A percentile compares a stretch with the other conserved stretches of the same genome.
Evolutionary conservation across 1,139 yeast species (phyloP).

Genomic region (Nakaseomyces glabratus): DNA sequence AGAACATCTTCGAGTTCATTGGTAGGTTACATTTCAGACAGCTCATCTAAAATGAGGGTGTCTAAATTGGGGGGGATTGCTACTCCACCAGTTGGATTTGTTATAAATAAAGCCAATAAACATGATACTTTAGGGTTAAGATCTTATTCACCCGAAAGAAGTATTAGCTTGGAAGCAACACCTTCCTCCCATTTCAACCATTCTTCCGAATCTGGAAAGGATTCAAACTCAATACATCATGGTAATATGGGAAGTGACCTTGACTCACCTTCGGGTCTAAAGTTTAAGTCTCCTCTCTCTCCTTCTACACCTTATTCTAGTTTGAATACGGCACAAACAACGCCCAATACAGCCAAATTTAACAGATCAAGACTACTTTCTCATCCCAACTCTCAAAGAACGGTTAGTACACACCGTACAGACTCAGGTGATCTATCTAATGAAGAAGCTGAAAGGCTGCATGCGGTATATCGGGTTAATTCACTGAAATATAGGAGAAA

Average conservation of each 20-base stretch:
- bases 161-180: slow-evolving; percentile 17
- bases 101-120: slow-evolving; percentile 11
- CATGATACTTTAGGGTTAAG: slow-evolving; percentile 24
- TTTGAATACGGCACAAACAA: not conserved
- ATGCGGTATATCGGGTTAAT: slow-evolving; percentile 27
- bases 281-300: slow-evolving; percentile 25
- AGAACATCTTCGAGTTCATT: slow-evolving; percentile 26
- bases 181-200: slow-evolving; percentile 12
- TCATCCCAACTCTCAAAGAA: slow-evolving; percentile 9
- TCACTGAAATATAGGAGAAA: slow-evolving; percentile 26
- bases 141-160: slow-evolving; percentile 25
- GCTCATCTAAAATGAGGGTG: slow-evolving; percentile 5
- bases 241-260: slow-evolving; percentile 17
- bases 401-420: slow-evolving; percentile 12
- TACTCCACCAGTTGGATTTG: slow-evolving; percentile 7
- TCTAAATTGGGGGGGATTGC: slow-evolving; percentile 3
- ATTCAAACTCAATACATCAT: slow-evolving; percentile 8
- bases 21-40: slow-evolving; percentile 33
- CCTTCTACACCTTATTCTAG: slow-evolving; percentile 13
- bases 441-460: slow-evolving; percentile 24
- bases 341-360: slow-evolving; percentile 7
- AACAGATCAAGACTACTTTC: slow-evolving; percentile 11
- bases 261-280: slow-evolving; percentile 18
- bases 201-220: not conserved
- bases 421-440: slow-evolving; percentile 19